These are phyloP conservation scores for Saprolegnia diclina DNA, from an alignment of 352 stramenopile genomes.

Conservation along the genomic window DNA sequence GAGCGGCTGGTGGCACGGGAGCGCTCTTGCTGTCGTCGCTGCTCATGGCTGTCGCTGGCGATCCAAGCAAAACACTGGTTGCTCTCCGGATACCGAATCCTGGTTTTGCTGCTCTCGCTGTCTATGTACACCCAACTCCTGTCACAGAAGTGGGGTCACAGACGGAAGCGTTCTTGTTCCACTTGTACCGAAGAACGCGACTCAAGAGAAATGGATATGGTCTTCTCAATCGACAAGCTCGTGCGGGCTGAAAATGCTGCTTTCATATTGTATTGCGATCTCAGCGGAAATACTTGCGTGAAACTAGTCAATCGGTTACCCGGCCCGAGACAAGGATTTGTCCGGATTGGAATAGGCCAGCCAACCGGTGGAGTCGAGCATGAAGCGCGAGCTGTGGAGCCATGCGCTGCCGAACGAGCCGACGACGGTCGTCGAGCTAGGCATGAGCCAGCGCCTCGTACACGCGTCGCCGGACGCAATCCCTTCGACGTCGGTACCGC, in stretches of 20 bases:
- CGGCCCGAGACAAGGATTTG: neutral
- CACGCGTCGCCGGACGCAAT: constrained; percentile 1
- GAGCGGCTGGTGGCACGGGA: neutral
- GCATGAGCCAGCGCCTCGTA: constrained; percentile 2
- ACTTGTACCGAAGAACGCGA: too few species aligned
- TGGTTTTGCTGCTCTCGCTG: too few species aligned
- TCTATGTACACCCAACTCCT: too few species aligned
- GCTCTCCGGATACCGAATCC: too few species aligned
- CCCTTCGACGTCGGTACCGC: neutral
- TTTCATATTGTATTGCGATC: too few species aligned
- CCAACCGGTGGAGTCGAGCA: neutral
- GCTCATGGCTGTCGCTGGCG: neutral
- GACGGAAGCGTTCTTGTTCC: too few species aligned
- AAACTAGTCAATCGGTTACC: neutral
- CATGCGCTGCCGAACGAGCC: neutral
- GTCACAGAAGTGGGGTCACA: too few species aligned
- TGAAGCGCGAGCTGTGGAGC: neutral
- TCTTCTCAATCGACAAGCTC: too few species aligned
- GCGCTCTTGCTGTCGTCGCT: neutral
- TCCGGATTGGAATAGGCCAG: neutral
- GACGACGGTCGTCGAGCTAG: neutral
- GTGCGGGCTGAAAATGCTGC: too few species aligned
- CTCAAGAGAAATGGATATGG: too few species aligned
- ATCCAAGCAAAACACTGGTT: too few species aligned
- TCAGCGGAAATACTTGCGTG: neutral